Evolutionary conservation across 345 rosid genomes (phyloP).

Genomic region (Geranium brycei): DNA sequence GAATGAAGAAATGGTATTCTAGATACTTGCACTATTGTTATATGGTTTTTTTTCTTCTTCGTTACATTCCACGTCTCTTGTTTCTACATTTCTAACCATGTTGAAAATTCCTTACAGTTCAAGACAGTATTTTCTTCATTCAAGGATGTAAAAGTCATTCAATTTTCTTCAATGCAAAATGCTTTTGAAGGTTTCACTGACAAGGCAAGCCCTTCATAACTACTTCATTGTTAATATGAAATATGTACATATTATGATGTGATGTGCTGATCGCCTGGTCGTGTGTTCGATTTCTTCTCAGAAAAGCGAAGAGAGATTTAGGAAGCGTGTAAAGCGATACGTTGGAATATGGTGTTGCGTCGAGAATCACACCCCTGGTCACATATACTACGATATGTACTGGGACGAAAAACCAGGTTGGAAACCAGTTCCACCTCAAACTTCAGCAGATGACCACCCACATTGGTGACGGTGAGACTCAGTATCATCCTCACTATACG

Average conservation of each 20-base stretch:
- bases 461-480: constrained; percentile 26
- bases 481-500: too few relatives aligned
- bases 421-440: constrained; percentile 78
- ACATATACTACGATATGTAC: constrained; percentile 82
- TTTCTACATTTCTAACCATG: too few relatives aligned
- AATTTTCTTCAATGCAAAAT: constrained; percentile 80
- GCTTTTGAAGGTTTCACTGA: constrained; percentile 66
- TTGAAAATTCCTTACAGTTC: constrained; percentile 29
- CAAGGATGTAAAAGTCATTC: constrained; percentile 66
- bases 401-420: constrained; percentile 96
- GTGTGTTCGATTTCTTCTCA: constrained; percentile 10
- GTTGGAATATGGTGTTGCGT: constrained; percentile 97
- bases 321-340: constrained; percentile 62
- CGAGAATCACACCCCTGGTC: constrained; percentile 62
- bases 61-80: too few relatives aligned
- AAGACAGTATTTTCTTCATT: constrained; percentile 54
- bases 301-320: constrained; percentile 57
- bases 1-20: constrained; percentile 67
- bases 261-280: too few relatives aligned
- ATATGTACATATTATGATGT: neutral
- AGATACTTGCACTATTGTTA: neutral
- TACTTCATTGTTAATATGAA: constrained; percentile 1
- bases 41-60: too few relatives aligned
- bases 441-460: constrained; percentile 66
- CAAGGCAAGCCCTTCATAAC: constrained; percentile 35